A percentile compares a stretch with the other conserved stretches of the same genome.
phyloP scores from a whole-genome alignment of 1,284 basidiomycete species.

The Neolentinus lepideus region DNA sequence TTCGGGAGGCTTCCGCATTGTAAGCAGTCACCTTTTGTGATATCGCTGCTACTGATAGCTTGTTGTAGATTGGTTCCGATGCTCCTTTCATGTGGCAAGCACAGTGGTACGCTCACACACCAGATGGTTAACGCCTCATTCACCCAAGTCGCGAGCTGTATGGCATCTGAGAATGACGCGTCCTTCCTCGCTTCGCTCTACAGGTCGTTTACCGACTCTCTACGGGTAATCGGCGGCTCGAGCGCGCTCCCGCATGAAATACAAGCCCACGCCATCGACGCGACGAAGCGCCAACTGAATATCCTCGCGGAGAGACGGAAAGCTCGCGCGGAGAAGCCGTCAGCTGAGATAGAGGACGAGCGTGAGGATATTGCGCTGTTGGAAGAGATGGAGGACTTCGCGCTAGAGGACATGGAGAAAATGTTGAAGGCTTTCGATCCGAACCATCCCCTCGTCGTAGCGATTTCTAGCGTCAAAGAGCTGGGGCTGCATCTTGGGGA shows the following conservation, averaged over 20 bases:
- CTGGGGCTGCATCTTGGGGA: slow-evolving; percentile 46
- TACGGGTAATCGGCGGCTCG: slow-evolving; percentile 56
- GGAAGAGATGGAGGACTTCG: slow-evolving; percentile 72
- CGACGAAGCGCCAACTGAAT: slow-evolving; percentile 63
- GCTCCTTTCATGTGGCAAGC: slow-evolving; percentile 65
- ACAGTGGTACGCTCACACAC: slow-evolving; percentile 58
- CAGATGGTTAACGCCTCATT: slow-evolving; percentile 68
- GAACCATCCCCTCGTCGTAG: slow-evolving; percentile 56
- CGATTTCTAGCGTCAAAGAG: slow-evolving; percentile 62
- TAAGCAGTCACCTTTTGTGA: slow-evolving; percentile 26
- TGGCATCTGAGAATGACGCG: slow-evolving; percentile 60
- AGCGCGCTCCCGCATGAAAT: slow-evolving; percentile 43
- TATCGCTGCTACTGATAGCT: slow-evolving; percentile 1
- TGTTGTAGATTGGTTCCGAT: slow-evolving; percentile 62
- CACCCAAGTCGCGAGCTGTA: slow-evolving; percentile 58
- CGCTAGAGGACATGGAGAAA: slow-evolving; percentile 67
- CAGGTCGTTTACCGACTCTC: slow-evolving; percentile 65
- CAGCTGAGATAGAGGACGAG: slow-evolving; percentile 42
- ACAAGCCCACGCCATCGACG: slow-evolving; percentile 49
- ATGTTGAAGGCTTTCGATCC: slow-evolving; percentile 46
- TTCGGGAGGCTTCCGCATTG: slow-evolving; percentile 73
- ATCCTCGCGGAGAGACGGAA: slow-evolving; percentile 59
- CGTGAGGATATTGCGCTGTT: slow-evolving; percentile 61
- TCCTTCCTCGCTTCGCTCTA: slow-evolving; percentile 74
- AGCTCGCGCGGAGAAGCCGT: slow-evolving; percentile 33